phyloP scores from a whole-genome alignment of 371 early-diverging fungal species.

The Cokeromyces recurvatus region DNA sequence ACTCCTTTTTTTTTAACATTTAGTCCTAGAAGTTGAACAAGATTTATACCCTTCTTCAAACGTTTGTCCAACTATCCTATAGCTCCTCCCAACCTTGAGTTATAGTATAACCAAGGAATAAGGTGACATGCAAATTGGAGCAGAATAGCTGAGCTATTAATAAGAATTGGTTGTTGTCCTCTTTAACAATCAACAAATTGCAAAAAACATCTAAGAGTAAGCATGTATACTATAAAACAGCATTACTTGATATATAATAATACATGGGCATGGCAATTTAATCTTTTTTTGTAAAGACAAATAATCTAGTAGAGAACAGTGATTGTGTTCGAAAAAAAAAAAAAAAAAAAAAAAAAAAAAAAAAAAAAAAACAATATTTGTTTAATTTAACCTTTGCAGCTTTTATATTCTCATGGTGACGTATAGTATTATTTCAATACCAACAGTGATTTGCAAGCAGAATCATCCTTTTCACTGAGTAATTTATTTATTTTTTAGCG shows the following conservation, averaged over 20 bases:
- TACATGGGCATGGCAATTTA: neutral
- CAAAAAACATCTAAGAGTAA: neutral
- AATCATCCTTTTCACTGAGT: neutral
- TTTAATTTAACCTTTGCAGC: neutral
- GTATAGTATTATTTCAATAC: neutral
- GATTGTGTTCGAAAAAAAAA: no score
- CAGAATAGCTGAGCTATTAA: constrained; percentile 3
- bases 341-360: no score
- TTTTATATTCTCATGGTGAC: neutral
- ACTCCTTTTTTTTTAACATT: neutral
- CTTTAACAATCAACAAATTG: neutral
- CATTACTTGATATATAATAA: constrained; percentile 1
- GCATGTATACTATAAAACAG: neutral
- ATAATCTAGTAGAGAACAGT: constrained; percentile 2
- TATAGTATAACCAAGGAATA: constrained; percentile 2
- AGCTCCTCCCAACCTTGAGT: constrained; percentile 1
- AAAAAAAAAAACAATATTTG: no score
- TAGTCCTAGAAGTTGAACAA: constrained; percentile 4
- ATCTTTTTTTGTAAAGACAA: constrained; percentile 5
- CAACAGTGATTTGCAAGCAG: constrained; percentile 1
- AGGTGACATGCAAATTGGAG: neutral
- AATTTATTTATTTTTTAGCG: no score
- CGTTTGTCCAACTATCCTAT: constrained; percentile 3
- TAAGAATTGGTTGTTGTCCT: constrained; percentile 3
- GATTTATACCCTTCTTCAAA: constrained; percentile 1